phyloP scores from a whole-genome alignment of 345 rosid species.

The Arabidopsis thaliana region TAIR10.1 NC_003075.7:12825001-12825500 shows the following conservation, averaged over 20 bases:
- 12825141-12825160: constrained; percentile 65
- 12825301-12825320: constrained; percentile 83
- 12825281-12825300: constrained; percentile 74
- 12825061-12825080: not conserved
- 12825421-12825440: not conserved
- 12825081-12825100: not conserved
- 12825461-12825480: constrained; percentile 54
- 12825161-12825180: constrained; percentile 66
- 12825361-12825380: not conserved
- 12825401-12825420: not conserved
- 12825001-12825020: not conserved
- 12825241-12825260: not conserved
- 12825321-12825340: constrained; percentile 75
- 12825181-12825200: constrained; percentile 76
- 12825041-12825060: not conserved
- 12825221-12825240: not conserved
- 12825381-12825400: not conserved
- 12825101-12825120: not conserved
- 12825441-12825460: constrained; percentile 4
- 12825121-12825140: constrained; percentile 12
- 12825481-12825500: constrained; percentile 76
- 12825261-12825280: not conserved
- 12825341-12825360: constrained; percentile 84
- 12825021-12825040: not conserved
- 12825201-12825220: constrained; percentile 46